phyloP scores from a whole-genome alignment of 179 eudicot genomes.

The Sideroxylon spinosum region DNA sequence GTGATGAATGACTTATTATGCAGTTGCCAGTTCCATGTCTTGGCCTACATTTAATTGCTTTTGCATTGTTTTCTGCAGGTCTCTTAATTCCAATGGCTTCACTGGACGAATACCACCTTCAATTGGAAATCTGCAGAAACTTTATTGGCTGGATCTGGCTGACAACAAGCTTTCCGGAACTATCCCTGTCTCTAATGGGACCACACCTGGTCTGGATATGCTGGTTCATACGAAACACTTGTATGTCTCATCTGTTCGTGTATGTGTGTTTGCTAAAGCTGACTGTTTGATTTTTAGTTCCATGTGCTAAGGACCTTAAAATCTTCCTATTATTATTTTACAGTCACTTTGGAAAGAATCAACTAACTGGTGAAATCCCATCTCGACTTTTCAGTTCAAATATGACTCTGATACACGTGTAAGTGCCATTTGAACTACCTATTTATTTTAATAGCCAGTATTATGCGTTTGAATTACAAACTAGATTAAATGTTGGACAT shows the following conservation, averaged over 20 bases:
- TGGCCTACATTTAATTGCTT: background rate
- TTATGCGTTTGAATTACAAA: background rate
- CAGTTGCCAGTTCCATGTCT: background rate
- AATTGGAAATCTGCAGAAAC: conserved; percentile 57
- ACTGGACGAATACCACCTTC: conserved; percentile 68
- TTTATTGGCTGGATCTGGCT: conserved; percentile 81
- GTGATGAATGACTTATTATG: background rate
- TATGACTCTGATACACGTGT: conserved; percentile 67
- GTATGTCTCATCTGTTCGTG: conserved; percentile 37
- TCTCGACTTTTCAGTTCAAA: conserved; percentile 36
- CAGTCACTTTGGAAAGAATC: conserved; percentile 82
- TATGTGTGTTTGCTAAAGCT: background rate
- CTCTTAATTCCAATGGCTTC: conserved; percentile 67
- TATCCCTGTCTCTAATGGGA: conserved; percentile 66
- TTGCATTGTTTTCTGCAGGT: conserved; percentile 35
- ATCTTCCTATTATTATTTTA: background rate
- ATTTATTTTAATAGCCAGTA: background rate
- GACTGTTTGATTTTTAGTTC: background rate
- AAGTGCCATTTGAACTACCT: conserved; percentile 31
- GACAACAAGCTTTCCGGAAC: conserved; percentile 69
- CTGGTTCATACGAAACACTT: conserved; percentile 60
- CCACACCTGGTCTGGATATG: conserved; percentile 65
- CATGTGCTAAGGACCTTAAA: background rate
- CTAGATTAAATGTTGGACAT: background rate
- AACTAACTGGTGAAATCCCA: conserved; percentile 68